Conservation (phyloP, 352 stramenopile species). For the Globisporangium barbulae region DNA sequence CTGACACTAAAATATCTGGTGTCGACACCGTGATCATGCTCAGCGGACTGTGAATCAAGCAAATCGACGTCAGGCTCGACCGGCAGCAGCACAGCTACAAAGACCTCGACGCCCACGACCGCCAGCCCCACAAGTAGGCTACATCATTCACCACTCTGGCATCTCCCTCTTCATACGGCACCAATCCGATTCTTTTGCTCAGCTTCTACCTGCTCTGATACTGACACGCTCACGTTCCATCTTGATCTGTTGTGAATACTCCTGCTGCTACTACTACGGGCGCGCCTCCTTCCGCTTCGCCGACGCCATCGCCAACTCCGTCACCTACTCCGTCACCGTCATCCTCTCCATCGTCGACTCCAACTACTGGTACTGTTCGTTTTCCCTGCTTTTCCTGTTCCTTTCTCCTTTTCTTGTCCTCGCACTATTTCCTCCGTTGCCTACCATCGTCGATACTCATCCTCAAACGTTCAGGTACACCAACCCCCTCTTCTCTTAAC, state of each 20-base stretch:
- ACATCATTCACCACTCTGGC: neutral
- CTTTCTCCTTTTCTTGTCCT: neutral
- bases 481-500: constrained; percentile 10
- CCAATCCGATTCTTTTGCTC: neutral
- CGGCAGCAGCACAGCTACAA: neutral
- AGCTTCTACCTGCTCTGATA: neutral
- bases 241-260: constrained; percentile 6
- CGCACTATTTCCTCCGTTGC: neutral
- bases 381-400: constrained; percentile 4
- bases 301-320: constrained; percentile 4
- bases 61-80: neutral
- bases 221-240: constrained; percentile 4
- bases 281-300: neutral
- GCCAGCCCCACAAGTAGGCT: constrained; percentile 13
- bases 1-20: neutral
- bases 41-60: constrained; percentile 7
- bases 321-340: constrained; percentile 6
- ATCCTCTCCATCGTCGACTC: constrained; percentile 4
- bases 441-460: neutral
- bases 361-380: constrained; percentile 13
- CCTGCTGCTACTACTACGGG: constrained; percentile 7
- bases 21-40: neutral
- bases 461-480: constrained; percentile 11
- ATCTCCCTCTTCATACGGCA: neutral
- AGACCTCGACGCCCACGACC: constrained; percentile 1